Evolutionary conservation across 2,329 filamentous ascomycete genomes (phyloP).

Genomic region (Neofusicoccum parvum): DNA sequence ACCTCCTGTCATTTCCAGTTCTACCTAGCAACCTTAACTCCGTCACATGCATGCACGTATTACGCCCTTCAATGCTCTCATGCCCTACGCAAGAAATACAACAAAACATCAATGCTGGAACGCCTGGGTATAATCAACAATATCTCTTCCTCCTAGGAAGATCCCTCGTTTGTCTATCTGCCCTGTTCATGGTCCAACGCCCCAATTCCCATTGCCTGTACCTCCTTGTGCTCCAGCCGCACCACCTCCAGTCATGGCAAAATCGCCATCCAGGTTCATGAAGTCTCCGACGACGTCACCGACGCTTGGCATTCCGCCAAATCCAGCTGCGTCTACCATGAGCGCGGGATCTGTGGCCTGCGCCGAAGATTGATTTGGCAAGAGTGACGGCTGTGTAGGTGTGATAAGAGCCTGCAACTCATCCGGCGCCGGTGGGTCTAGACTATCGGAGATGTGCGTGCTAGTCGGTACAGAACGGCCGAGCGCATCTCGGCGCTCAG

Average conservation of each 20-base stretch:
- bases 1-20: too few relatives aligned
- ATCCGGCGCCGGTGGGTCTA: conserved; percentile 34
- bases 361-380: conserved; percentile 21
- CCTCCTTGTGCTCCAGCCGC: neutral
- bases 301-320: conserved; percentile 12
- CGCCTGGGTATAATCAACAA: conserved; percentile 7
- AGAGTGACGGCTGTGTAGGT: conserved; percentile 13
- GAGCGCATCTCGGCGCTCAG: conserved; percentile 45
- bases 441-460: conserved; percentile 42
- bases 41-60: neutral
- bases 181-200: neutral
- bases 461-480: conserved; percentile 43
- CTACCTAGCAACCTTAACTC: neutral
- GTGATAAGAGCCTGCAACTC: conserved; percentile 1
- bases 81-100: neutral
- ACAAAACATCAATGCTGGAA: conserved; percentile 2
- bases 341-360: conserved; percentile 2
- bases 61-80: too few relatives aligned
- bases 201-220: neutral
- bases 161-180: neutral
- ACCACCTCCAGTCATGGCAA: neutral
- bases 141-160: neutral
- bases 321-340: conserved; percentile 2
- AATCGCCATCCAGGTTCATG: conserved; percentile 28
- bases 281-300: conserved; percentile 36